These are phyloP conservation scores for Senna siamea DNA, from an alignment of 306 rosid genomes.

Conservation along the genomic window DNA sequence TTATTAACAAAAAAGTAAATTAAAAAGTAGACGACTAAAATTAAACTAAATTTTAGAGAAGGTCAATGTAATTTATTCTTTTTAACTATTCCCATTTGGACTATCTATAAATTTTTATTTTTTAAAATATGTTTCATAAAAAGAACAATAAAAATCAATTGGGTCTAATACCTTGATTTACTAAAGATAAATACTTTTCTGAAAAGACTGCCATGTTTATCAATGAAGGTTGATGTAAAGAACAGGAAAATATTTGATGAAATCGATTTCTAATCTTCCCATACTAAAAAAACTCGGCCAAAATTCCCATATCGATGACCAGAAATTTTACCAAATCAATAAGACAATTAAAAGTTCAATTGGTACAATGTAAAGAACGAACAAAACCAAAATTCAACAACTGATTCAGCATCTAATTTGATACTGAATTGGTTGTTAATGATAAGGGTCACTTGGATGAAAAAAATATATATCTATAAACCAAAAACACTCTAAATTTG, in stretches of 20 bases:
- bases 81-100: too few species aligned
- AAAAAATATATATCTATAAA: constrained; percentile 1
- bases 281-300: neutral
- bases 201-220: too few species aligned
- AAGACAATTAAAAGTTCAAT: neutral
- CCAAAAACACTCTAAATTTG: constrained; percentile 20
- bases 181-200: too few species aligned
- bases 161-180: too few species aligned
- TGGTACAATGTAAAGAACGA: neutral
- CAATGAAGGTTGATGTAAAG: too few species aligned
- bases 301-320: neutral
- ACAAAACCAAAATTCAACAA: constrained; percentile 29
- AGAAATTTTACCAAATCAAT: neutral
- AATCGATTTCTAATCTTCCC: neutral
- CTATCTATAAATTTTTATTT: too few species aligned
- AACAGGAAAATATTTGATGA: neutral
- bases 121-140: too few species aligned
- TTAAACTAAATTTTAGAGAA: too few species aligned
- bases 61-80: too few species aligned
- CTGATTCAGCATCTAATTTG: neutral
- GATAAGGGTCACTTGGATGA: neutral
- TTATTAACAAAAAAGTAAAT: too few species aligned
- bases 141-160: too few species aligned
- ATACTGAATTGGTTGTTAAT: constrained; percentile 11
- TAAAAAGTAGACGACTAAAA: too few species aligned